These are phyloP conservation scores for Dentipellis fragilis DNA, from an alignment of 768 basidiomycete genomes.

Conservation along the genomic window DNA sequence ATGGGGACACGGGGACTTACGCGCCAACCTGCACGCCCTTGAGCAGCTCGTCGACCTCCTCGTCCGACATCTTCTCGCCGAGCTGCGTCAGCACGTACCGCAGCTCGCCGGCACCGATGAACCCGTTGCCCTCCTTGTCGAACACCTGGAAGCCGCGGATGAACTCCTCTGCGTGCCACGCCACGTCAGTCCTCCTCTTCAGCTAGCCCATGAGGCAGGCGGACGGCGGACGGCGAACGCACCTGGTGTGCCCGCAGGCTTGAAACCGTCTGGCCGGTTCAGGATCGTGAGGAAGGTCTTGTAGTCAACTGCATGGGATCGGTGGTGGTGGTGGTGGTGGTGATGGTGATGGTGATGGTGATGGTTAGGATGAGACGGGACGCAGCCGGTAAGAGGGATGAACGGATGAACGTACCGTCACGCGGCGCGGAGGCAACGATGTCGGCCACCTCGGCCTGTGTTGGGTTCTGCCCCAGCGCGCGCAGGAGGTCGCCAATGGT, in stretches of 20 bases:
- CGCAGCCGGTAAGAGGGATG: neutral
- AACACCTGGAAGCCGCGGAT: slow-evolving; percentile 99
- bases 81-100: slow-evolving; percentile 79
- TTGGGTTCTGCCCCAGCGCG: slow-evolving; percentile 97
- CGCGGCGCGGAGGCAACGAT: slow-evolving; percentile 63
- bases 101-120: slow-evolving; percentile 85
- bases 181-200: neutral
- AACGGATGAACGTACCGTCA: slow-evolving; percentile 46
- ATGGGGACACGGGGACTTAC: slow-evolving; percentile 38
- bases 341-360: too few relatives aligned
- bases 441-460: slow-evolving; percentile 90
- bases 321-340: neutral
- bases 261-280: slow-evolving; percentile 93
- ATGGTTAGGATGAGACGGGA: neutral
- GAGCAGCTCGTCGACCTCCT: slow-evolving; percentile 95
- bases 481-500: slow-evolving; percentile 88
- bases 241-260: slow-evolving; percentile 95
- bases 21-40: slow-evolving; percentile 90
- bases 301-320: slow-evolving; percentile 65
- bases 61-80: slow-evolving; percentile 96
- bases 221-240: slow-evolving; percentile 12
- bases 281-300: slow-evolving; percentile 84
- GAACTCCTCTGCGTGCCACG: slow-evolving; percentile 72
- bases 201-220: neutral
- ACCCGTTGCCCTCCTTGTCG: slow-evolving; percentile 90